Percentiles rank a stretch among this genome's conserved stretches.
Conservation (phyloP, 2,329 filamentous ascomycete genomes). For the Trichoderma aggressivum region DNA sequence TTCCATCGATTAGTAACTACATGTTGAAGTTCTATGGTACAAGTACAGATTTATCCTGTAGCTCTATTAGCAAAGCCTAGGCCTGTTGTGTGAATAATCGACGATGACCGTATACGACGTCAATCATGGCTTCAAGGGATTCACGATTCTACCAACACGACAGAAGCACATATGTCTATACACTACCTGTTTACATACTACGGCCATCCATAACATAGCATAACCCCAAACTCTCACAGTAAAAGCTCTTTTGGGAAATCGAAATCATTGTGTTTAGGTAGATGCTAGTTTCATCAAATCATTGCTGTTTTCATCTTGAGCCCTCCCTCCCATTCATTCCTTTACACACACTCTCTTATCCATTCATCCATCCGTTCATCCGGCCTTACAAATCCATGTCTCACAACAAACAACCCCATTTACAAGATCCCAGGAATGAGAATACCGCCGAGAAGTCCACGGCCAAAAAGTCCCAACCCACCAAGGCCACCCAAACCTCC, state of each 20-base stretch:
- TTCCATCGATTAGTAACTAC: too few species aligned
- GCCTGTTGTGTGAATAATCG: background rate
- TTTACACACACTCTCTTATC: background rate
- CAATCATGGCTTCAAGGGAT: background rate
- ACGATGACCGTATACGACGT: background rate
- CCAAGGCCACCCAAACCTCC: background rate
- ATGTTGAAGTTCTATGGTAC: too few species aligned
- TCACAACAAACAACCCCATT: background rate
- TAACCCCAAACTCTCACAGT: background rate
- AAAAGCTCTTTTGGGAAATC: background rate
- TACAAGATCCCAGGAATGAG: constrained; percentile 12
- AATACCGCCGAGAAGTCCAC: constrained; percentile 7
- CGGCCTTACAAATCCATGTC: background rate
- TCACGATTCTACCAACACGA: too few species aligned
- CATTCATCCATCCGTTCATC: too few species aligned
- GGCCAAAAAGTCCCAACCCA: background rate
- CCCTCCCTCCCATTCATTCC: background rate
- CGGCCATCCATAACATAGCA: background rate
- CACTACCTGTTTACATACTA: background rate
- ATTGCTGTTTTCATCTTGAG: background rate
- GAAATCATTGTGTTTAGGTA: background rate
- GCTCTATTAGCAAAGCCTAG: too few species aligned
- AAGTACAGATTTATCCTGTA: too few species aligned
- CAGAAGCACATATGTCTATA: background rate
- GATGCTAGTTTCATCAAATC: background rate